A percentile compares a stretch with the other conserved stretches of the same genome.
phyloP scores from a whole-genome alignment of 768 basidiomycete genomes.

The Coprinellus micaceus region DNA sequence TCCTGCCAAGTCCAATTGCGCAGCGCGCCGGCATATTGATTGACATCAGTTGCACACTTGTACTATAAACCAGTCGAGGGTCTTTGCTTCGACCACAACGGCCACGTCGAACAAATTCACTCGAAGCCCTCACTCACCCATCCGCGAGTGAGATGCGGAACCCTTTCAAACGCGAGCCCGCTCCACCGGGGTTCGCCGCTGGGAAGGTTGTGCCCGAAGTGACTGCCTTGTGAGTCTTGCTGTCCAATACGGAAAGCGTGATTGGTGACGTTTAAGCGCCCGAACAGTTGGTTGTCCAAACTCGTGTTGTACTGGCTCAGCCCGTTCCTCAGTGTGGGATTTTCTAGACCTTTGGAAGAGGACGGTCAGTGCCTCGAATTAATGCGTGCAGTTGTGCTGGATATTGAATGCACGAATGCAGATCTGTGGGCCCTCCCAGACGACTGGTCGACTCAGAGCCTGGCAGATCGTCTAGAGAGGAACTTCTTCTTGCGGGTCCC shows the following conservation, averaged over 20 bases:
- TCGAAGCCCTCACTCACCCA: too few species aligned
- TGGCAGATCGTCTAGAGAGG: constrained; percentile 36
- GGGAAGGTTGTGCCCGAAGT: constrained; percentile 43
- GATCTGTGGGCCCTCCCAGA: constrained; percentile 47
- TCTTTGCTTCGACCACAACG: too few species aligned
- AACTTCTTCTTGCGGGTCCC: constrained; percentile 44
- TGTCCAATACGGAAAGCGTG: too few species aligned
- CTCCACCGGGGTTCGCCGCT: constrained; percentile 45
- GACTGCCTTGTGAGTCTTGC: constrained; percentile 32
- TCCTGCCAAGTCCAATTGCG: too few species aligned
- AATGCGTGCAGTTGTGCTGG: not conserved
- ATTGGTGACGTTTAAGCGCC: not conserved
- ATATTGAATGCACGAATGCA: not conserved
- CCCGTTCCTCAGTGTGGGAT: constrained; percentile 47
- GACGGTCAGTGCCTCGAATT: constrained; percentile 31
- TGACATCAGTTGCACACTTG: too few species aligned
- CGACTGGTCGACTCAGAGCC: constrained; percentile 25
- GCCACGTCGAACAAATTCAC: too few species aligned
- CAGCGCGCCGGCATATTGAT: too few species aligned
- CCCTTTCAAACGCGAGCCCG: constrained; percentile 40
- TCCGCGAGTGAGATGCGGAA: constrained; percentile 22
- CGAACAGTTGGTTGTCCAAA: constrained; percentile 25
- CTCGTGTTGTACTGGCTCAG: constrained; percentile 45
- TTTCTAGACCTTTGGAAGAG: constrained; percentile 45
- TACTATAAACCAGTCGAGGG: too few species aligned